phyloP scores from a whole-genome alignment of 352 stramenopile genomes.

The Globisporangium orthogonon region DNA sequence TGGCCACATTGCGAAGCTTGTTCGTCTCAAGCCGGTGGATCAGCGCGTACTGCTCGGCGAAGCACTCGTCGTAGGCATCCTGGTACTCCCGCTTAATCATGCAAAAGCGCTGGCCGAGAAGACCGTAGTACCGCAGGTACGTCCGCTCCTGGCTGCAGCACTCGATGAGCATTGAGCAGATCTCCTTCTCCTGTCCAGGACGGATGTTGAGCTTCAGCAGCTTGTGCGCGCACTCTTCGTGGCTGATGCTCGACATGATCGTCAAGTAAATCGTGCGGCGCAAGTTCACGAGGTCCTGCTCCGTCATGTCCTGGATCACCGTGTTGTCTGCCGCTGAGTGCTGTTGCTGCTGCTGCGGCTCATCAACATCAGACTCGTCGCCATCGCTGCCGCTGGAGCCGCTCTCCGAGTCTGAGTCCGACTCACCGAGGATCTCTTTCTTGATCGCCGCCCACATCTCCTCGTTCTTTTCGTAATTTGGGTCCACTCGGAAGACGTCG shows the following conservation, averaged over 20 bases:
- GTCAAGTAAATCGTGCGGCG: slow-evolving; percentile 98
- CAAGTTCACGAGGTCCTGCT: slow-evolving; percentile 97
- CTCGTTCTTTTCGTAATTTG: slow-evolving; percentile 96
- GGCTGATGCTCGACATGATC: slow-evolving; percentile 98
- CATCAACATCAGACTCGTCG: slow-evolving; percentile 42
- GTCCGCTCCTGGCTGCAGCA: slow-evolving; percentile 98
- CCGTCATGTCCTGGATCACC: slow-evolving; percentile 95
- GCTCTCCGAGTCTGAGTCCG: slow-evolving; percentile 72
- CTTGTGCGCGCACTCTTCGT: slow-evolving; percentile 99
- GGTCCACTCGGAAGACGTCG: slow-evolving; percentile 95
- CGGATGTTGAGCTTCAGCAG: slow-evolving; percentile 97
- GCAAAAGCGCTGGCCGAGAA: slow-evolving; percentile 96
- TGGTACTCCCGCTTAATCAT: slow-evolving; percentile 95
- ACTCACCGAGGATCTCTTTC: slow-evolving; percentile 95
- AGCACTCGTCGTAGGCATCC: slow-evolving; percentile 92
- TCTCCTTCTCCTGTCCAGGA: slow-evolving; percentile 93
- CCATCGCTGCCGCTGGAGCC: slow-evolving; percentile 33
- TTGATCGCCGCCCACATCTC: slow-evolving; percentile 94
- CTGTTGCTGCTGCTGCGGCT: slow-evolving; percentile 29
- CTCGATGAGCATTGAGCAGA: slow-evolving; percentile 99
- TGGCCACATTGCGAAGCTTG: slow-evolving; percentile 98
- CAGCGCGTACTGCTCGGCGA: slow-evolving; percentile 92
- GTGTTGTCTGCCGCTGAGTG: slow-evolving; percentile 9
- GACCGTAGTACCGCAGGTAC: slow-evolving; percentile 96
- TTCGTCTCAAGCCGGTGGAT: slow-evolving; percentile 99